Evolutionary conservation across 805 yeast species (phyloP), one percentile per base, ranked within the genome.

Genomic region (Saccharomycopsis olivae): DNA sequence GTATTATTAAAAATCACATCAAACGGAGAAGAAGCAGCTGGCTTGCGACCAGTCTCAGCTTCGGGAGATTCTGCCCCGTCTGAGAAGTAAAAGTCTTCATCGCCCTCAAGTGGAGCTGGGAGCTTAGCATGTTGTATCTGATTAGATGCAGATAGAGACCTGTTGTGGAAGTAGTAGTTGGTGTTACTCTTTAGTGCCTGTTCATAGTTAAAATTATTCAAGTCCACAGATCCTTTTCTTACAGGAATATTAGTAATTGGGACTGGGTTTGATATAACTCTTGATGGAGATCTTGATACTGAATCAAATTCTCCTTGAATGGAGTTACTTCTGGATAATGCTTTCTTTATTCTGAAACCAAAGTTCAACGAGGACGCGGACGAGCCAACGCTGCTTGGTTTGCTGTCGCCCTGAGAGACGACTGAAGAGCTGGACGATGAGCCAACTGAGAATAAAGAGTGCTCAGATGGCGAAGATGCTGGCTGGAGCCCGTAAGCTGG

Each of bases 181-280:
- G 40, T 28, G 29, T 43, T 36, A 21, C 36, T 43, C 19, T 24
- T 17, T 8, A 43, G 19, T 17, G 29, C 24, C 18, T 36, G 21
- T 19, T 39, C 44, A 29, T 18, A 27, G 25, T 14, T 33, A 17
- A 17, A 15, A 15, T 33, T 8, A 16, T 20, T 29, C 19, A 45
- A 40, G 27, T 45, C 48, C 11, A 45, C 40, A 1, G 48, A 41
- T 3, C 48, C 48, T 34, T 38, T 42, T 13, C 46, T 29, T 3
- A 33, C 36, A 3, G 43, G 46, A n/a, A 45, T 45, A 10, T 35
- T 38, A 14, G 43, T 45, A 8, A 45, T 31, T 3, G 48, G 48
- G n/a, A 45, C 46, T n/a, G 48, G 48, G 18, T 45, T 45, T 9
- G 43, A 38, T 11, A 45, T 45, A 3, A 36, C 10, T 15, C 24